Percentiles rank a stretch among this genome's conserved stretches.
Evolutionary conservation across 169 alveolate species (phyloP).

Genomic region (Plasmodium relictum): DNA sequence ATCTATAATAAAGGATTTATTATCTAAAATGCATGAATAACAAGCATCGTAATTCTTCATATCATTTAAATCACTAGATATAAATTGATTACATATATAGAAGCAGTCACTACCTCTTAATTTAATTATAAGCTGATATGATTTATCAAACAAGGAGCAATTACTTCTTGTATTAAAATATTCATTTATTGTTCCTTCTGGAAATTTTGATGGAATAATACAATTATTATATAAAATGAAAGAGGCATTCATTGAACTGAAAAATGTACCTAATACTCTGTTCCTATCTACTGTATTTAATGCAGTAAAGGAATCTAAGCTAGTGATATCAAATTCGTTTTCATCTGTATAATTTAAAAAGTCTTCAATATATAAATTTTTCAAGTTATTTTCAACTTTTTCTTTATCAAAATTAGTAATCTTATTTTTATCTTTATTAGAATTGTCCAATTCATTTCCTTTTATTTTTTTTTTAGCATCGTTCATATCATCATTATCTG

Average conservation of each 20-base stretch:
- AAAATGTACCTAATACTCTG: slow-evolving; percentile 47
- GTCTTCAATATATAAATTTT: slow-evolving; percentile 60
- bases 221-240: slow-evolving; percentile 73
- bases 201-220: slow-evolving; percentile 58
- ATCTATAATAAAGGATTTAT: slow-evolving; percentile 81
- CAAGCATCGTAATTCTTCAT: slow-evolving; percentile 72
- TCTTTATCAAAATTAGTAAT: not conserved
- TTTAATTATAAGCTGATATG: slow-evolving; percentile 73
- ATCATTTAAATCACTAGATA: slow-evolving; percentile 75
- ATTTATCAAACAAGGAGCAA: slow-evolving; percentile 78
- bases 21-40: slow-evolving; percentile 79
- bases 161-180: slow-evolving; percentile 78
- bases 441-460: not conserved
- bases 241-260: slow-evolving; percentile 26
- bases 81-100: slow-evolving; percentile 80
- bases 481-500: not conserved
- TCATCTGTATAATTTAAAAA: slow-evolving; percentile 69
- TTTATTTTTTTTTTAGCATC: not conserved
- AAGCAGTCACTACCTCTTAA: slow-evolving; percentile 78
- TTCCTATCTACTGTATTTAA: slow-evolving; percentile 61
- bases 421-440: not conserved
- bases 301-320: slow-evolving; percentile 51
- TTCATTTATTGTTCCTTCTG: slow-evolving; percentile 54
- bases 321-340: slow-evolving; percentile 42
- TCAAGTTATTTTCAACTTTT: slow-evolving; percentile 9